These are phyloP conservation scores for Phlyctochytrium arcticum DNA, from an alignment of 192 early-diverging fungal genomes.

Conservation along the genomic window DNA sequence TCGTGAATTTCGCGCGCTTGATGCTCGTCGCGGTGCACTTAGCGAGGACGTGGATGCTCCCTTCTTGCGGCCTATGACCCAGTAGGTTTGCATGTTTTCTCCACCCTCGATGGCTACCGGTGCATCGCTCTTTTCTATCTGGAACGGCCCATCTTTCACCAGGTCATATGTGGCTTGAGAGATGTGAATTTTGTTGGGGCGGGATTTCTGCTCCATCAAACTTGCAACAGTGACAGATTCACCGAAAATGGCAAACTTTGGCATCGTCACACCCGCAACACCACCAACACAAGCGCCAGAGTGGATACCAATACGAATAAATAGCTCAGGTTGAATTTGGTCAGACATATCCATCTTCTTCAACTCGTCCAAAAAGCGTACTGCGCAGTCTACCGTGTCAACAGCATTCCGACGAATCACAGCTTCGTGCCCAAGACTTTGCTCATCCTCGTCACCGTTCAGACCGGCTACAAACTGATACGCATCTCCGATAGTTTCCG, in stretches of 20 bases:
- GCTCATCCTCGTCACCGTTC: conserved; percentile 23
- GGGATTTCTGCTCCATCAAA: conserved; percentile 41
- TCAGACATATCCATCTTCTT: conserved; percentile 42
- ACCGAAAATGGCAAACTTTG: conserved; percentile 44
- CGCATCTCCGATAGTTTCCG: conserved; percentile 48
- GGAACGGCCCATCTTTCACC: conserved; percentile 18
- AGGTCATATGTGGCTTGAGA: conserved; percentile 32
- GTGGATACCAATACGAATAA: conserved; percentile 47
- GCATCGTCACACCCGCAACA: conserved; percentile 41
- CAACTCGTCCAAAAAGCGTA: conserved; percentile 36
- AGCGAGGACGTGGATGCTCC: background rate
- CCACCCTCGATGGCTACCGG: conserved; percentile 20
- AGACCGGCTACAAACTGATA: conserved; percentile 42
- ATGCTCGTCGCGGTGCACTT: too few species aligned
- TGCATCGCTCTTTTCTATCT: background rate
- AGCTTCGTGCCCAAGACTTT: background rate
- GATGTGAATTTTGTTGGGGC: conserved; percentile 41
- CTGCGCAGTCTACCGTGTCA: conserved; percentile 36
- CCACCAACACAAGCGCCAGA: conserved; percentile 42
- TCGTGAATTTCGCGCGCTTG: too few species aligned
- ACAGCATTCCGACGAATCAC: conserved; percentile 22
- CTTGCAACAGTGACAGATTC: conserved; percentile 39
- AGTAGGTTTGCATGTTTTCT: conserved; percentile 28
- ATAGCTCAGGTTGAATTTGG: conserved; percentile 31
- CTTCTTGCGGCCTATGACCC: conserved; percentile 32